Base-by-base conservation (phyloP, 768 basidiomycete genomes). In the Rhodotorula kratochvilovae region DNA sequence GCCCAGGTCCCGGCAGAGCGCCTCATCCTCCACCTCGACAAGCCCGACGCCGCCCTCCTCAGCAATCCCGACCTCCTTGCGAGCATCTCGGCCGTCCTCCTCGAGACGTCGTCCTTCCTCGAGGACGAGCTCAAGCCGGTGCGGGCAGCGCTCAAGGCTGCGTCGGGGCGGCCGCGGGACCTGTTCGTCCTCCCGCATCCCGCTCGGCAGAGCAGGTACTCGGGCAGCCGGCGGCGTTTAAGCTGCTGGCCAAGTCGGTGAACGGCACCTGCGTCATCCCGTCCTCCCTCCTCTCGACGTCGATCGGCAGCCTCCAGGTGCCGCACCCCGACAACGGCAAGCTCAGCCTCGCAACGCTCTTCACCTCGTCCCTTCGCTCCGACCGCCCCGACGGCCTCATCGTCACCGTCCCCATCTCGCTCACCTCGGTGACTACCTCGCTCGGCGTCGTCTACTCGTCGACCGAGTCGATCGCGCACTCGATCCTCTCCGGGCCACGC, bases 391-490 rank as follows among this genome's bases (percentile, higher is more conserved):
- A 98, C 80, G 92, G 91, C 45, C 86, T 99, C 51, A 93, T 91
- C 81, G 91, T 94, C 0, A 99, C 96, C 16, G 84, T 98, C 61
- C 89, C 98, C 43, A 88, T 91, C 21, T 88, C 90, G 1, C 71
- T 72, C 39, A 74, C 79, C 70, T 77, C 71, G 70, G 68, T 72
- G 27, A 73, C 78, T 19, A 73, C 77, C 29, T 76, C 81, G 2
- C 86, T 98, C 25, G 96, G 96, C 27, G 86, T 99, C 66, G 96
- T 97, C 46, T 99, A 99, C 82, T 98, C 96, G 19, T 98, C 95
- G 31, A 77, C 80, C 62, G 88, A 89, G 76, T 95, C 93, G 10
- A 84, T 98, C 76, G 85, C 85, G 60, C 91, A 94, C 80, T 89
- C 90, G 76, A 92, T 99, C 79, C 71, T 87, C 48, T 88, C 92